phyloP scores from a whole-genome alignment of 805 yeast species.

The Candida boidinii region DNA sequence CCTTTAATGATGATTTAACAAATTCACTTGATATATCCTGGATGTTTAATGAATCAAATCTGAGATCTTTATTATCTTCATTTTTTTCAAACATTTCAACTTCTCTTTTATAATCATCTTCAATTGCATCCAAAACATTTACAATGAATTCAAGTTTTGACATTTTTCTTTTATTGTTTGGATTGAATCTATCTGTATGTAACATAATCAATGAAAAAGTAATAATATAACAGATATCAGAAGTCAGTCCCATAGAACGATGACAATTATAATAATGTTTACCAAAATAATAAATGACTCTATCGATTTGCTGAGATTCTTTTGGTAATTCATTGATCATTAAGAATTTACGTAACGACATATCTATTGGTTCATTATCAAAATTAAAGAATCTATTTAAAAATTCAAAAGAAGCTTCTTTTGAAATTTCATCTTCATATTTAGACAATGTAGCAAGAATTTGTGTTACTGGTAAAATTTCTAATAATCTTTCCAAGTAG shows the following conservation, averaged over 20 bases:
- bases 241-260: slow-evolving; percentile 24
- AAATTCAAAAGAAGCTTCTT: slow-evolving; percentile 13
- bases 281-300: slow-evolving; percentile 53
- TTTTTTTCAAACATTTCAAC: slow-evolving; percentile 4
- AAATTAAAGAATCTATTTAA: slow-evolving; percentile 37
- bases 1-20: slow-evolving; percentile 18
- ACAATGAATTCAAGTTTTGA: slow-evolving; percentile 51
- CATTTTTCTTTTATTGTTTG: slow-evolving; percentile 61
- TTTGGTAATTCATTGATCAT: slow-evolving; percentile 53
- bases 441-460: slow-evolving; percentile 22
- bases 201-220: slow-evolving; percentile 60
- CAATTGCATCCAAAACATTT: slow-evolving; percentile 20
- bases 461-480: slow-evolving; percentile 16
- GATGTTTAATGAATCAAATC: no score
- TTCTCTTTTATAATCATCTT: slow-evolving; percentile 12
- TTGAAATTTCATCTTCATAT: slow-evolving; percentile 21
- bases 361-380: slow-evolving; percentile 48
- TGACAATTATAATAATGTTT: slow-evolving; percentile 38
- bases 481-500: slow-evolving; percentile 23
- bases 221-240: slow-evolving; percentile 53
- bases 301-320: slow-evolving; percentile 72
- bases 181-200: slow-evolving; percentile 69
- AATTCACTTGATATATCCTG: slow-evolving; percentile 22
- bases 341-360: slow-evolving; percentile 53
- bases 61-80: slow-evolving; percentile 20